phyloP scores from a whole-genome alignment of 2,329 filamentous ascomycete genomes.

The Paracorniculantispora psalliotae region DNA sequence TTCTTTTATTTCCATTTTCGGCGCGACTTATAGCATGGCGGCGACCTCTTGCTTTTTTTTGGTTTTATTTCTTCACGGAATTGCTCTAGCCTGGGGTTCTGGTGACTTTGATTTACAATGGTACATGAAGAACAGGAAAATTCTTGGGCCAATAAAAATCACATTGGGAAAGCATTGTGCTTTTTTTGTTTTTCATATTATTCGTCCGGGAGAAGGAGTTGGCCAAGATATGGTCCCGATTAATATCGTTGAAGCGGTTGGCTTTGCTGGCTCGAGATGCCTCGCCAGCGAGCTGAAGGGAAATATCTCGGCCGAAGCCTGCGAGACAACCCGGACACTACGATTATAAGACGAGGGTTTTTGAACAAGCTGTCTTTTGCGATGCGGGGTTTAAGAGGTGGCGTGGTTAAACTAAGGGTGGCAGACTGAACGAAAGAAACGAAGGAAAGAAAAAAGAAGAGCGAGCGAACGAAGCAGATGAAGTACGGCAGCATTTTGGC shows the following conservation, averaged over 20 bases:
- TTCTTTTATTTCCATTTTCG: background rate
- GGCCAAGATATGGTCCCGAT: background rate
- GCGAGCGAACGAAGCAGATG: too few relatives aligned
- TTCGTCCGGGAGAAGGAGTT: background rate
- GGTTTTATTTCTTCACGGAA: background rate
- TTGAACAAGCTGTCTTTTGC: background rate
- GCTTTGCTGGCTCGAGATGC: background rate
- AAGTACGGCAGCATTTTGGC: too few relatives aligned
- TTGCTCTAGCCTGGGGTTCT: conserved; percentile 9
- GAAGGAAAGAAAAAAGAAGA: background rate
- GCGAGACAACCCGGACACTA: background rate
- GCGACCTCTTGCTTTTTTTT: conserved; percentile 3
- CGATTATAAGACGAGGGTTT: too few relatives aligned
- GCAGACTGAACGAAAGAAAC: background rate
- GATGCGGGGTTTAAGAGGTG: background rate
- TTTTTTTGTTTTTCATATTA: background rate
- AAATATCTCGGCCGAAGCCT: background rate
- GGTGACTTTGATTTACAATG: conserved; percentile 6
- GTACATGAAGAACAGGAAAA: background rate
- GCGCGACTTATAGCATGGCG: conserved; percentile 10
- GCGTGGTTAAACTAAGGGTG: background rate
- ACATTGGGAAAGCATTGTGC: background rate
- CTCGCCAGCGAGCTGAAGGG: background rate
- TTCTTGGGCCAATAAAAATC: background rate
- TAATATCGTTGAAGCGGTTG: background rate